These are phyloP conservation scores for Pseudocercospora fijiensis DNA, from an alignment of 2,329 filamentous ascomycete species.

Conservation along the genomic window DNA sequence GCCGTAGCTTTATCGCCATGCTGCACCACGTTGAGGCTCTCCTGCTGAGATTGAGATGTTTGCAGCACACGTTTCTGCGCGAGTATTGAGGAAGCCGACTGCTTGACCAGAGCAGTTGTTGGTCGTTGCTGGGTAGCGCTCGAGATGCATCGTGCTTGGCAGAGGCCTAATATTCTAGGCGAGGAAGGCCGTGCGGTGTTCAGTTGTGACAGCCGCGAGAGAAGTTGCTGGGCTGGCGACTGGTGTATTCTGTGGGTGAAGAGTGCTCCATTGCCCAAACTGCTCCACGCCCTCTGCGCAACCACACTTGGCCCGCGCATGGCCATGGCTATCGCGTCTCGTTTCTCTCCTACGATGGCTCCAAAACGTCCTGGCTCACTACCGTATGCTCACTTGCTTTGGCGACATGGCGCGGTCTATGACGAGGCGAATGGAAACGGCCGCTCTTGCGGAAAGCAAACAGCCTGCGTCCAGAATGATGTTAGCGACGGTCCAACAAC, in stretches of 20 bases:
- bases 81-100: conserved; percentile 7
- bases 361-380: neutral
- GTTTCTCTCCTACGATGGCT: neutral
- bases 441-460: conserved; percentile 7
- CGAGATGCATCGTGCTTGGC: conserved; percentile 25
- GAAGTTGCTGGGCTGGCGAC: neutral
- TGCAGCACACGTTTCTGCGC: conserved; percentile 24
- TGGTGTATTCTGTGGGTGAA: conserved; percentile 38
- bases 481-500: neutral
- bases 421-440: conserved; percentile 13
- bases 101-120: conserved; percentile 11
- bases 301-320: conserved; percentile 27
- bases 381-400: conserved; percentile 7
- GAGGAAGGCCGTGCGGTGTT: neutral
- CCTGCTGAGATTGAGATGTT: conserved; percentile 22
- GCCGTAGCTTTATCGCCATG: conserved; percentile 20
- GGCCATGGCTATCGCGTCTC: conserved; percentile 15
- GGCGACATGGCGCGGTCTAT: conserved; percentile 15
- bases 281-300: conserved; percentile 36
- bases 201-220: neutral
- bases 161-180: neutral
- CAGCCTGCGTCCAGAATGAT: neutral
- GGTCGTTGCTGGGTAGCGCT: conserved; percentile 16
- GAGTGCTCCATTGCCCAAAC: conserved; percentile 38
- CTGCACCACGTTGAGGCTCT: conserved; percentile 16